Conservation (phyloP, 306 rosid species). For the Cucumis cinereus region DNA sequence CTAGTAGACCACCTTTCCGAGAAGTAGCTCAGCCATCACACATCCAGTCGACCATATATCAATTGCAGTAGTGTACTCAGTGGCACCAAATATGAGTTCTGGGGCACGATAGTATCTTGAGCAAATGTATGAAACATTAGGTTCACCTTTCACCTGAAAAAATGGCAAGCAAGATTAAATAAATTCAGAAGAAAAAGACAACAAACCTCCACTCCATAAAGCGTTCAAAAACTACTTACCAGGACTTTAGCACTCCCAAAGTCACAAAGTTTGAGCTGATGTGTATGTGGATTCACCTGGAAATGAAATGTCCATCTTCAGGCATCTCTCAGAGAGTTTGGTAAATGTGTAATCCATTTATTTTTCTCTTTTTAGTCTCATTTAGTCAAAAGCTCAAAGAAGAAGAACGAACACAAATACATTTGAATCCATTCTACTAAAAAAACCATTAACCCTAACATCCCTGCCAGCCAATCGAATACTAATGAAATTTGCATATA, state of each 20-base stretch:
- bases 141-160: constrained; percentile 93
- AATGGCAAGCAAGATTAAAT: not conserved
- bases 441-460: not conserved
- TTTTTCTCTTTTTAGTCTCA: not conserved
- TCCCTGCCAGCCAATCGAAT: not conserved
- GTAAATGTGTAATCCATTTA: not conserved
- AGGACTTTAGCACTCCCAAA: constrained; percentile 96
- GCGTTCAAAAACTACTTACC: constrained; percentile 40
- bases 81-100: constrained; percentile 95
- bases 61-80: constrained; percentile 92
- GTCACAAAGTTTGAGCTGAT: constrained; percentile 94
- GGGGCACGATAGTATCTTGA: constrained; percentile 99
- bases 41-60: constrained; percentile 99
- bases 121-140: constrained; percentile 95
- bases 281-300: constrained; percentile 98
- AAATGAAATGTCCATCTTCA: constrained; percentile 21
- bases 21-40: constrained; percentile 96
- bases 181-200: not conserved
- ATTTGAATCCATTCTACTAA: not conserved
- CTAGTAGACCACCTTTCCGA: constrained; percentile 66
- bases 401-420: not conserved
- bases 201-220: constrained; percentile 13
- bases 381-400: not conserved
- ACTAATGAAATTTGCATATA: not conserved
- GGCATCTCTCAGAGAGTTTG: constrained; percentile 3